Base-by-base conservation (phyloP, 75 land plant genomes). In the Larix kaempferi region DNA sequence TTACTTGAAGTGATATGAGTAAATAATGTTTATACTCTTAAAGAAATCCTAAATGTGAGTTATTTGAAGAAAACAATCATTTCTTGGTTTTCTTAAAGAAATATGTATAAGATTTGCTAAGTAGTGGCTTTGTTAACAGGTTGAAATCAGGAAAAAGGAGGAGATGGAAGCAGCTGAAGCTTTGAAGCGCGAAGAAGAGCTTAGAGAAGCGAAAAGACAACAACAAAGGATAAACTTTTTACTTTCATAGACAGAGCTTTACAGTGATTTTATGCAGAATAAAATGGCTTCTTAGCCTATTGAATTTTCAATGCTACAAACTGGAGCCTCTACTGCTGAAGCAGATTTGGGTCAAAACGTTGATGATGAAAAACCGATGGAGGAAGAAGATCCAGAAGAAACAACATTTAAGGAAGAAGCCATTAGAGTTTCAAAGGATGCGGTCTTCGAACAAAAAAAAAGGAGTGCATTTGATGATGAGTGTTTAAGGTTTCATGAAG, bases 111-210 rank as follows among this genome's bases (percentile, higher is more conserved):
- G 10, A 44, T 44, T 44, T n/a, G 52, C 8, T 44, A 44, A 44
- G 7, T 44, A 10, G 52, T 19, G 6, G n/a, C 15, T 55, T 33
- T 21, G n/a, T 71, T 77, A 82, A 44, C 78, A 97, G 99, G 92
- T 92, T 6, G 99, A 97, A 67, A 23, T 94, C 44, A 85, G 92
- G 86, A 97, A 87, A 73, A 94, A 82, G 67, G 98, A 97, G 81
- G 99, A 97, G 78, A 89, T 85, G 76, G 99, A 97, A 77, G 99
- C 98, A 64, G 99, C 99, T 35, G 99, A 97, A 78, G 99, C 99
- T 79, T 79, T 94, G 82, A 97, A 91, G 84, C 93, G 93, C 74
- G 94, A 94, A 59, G 92, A 97, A 76, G 99, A 97, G 81, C 90
- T 89, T 77, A 88, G 98, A 71, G 99, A 97, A 83, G 95, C 93